Conservation (phyloP, 257 asterid species). For the Capsicum pubescens region DNA sequence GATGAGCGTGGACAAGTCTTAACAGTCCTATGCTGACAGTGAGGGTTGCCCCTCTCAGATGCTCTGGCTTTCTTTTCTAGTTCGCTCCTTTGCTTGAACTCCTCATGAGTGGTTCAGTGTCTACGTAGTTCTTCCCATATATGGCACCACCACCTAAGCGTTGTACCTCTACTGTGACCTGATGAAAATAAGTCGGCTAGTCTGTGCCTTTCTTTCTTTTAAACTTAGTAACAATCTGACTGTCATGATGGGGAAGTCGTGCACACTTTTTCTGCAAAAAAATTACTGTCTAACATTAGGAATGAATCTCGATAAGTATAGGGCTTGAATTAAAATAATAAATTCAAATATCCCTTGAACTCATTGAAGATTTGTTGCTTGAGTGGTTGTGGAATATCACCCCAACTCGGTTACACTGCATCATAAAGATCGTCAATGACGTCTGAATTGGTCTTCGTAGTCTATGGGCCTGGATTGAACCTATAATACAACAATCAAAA, state of each 20-base stretch:
- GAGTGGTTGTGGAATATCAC: not conserved
- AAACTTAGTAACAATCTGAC: not conserved
- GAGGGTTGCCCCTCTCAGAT: not conserved
- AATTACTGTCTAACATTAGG: not conserved
- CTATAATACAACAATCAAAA: too few species aligned
- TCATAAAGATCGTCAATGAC: not conserved
- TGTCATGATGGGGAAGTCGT: not conserved
- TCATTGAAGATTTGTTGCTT: not conserved
- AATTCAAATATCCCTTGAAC: not conserved
- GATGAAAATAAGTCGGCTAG: not conserved
- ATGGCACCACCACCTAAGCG: not conserved
- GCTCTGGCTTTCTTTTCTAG: not conserved
- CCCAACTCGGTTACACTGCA: not conserved
- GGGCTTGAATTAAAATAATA: not conserved
- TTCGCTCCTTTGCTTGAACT: not conserved
- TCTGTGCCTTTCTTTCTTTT: not conserved
- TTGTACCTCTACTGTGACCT: not conserved
- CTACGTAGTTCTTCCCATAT: not conserved
- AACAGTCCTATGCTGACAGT: not conserved
- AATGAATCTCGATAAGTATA: not conserved
- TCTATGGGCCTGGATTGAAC: not conserved
- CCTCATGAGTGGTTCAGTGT: not conserved
- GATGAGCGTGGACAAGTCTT: too few species aligned
- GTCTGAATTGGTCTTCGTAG: not conserved
- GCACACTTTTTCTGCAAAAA: not conserved